These are phyloP conservation scores for Pulveroboletus sp. DNA, from an alignment of 768 basidiomycete species.

Conservation along the genomic window DNA sequence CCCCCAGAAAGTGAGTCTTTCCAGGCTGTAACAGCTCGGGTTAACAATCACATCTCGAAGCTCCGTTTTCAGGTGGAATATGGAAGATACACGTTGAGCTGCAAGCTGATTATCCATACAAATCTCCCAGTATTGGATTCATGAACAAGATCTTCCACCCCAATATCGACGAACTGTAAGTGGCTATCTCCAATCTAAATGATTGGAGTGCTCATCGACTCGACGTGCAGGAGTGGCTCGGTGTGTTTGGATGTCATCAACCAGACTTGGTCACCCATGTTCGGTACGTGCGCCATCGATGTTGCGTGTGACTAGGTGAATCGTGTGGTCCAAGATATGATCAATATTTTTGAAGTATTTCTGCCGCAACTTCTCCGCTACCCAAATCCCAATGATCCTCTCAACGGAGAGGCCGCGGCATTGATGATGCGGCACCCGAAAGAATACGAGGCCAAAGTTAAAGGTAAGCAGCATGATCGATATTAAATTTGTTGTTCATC, in stretches of 20 bases:
- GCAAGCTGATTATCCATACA: conserved; percentile 98
- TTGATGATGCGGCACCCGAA: conserved; percentile 97
- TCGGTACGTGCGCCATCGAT: conserved; percentile 57
- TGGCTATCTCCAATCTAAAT: conserved; percentile 15
- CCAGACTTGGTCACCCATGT: conserved; percentile 99
- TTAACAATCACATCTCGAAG: conserved; percentile 38
- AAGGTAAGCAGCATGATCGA: conserved; percentile 50
- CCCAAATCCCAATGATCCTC: conserved; percentile 96
- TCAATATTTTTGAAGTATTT: conserved; percentile 99
- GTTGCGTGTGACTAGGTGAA: conserved; percentile 5
- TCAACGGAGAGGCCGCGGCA: conserved; percentile 97
- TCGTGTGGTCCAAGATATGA: conserved; percentile 73
- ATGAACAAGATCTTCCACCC: conserved; percentile 99
- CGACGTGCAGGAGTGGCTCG: conserved; percentile 76
- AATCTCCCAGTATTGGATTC: conserved; percentile 98
- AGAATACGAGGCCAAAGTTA: conserved; percentile 92
- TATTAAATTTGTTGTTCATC: conserved; percentile 1
- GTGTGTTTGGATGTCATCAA: conserved; percentile 99
- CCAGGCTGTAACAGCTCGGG: conserved; percentile 2
- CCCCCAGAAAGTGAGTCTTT: conserved; percentile 82
- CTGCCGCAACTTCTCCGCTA: conserved; percentile 95
- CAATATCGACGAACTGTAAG: conserved; percentile 97
- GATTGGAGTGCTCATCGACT: conserved; percentile 5
- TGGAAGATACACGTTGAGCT: conserved; percentile 99
- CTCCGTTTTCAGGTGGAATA: conserved; percentile 94